Conservation (phyloP, 495 filamentous ascomycete species). For the Neurospora cerealis region DNA sequence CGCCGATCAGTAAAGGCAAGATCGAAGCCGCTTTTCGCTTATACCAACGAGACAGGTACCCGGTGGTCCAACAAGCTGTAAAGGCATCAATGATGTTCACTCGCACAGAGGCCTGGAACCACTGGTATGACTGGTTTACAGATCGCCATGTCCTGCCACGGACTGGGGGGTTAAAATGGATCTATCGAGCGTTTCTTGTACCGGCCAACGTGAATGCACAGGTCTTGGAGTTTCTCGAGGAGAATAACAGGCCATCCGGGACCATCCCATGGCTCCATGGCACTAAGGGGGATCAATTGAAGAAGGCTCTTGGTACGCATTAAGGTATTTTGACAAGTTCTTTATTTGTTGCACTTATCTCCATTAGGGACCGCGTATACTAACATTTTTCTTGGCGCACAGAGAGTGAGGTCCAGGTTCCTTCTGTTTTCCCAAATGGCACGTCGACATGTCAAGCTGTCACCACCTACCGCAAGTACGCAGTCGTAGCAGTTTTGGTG, state of each 20-base stretch:
- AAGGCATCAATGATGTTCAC: not conserved
- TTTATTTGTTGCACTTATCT: not conserved
- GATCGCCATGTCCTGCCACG: not conserved
- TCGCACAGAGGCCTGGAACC: not conserved
- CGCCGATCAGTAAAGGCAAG: not conserved
- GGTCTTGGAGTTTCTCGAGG: conserved; percentile 5
- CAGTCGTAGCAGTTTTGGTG: too few species aligned
- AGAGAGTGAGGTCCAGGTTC: not conserved
- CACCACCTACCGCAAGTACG: too few species aligned
- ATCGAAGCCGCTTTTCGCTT: not conserved
- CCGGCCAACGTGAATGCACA: not conserved
- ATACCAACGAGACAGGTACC: not conserved
- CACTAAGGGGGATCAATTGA: too few species aligned
- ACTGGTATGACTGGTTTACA: not conserved
- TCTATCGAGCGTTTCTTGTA: not conserved
- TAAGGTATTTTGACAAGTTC: not conserved
- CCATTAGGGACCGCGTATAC: not conserved
- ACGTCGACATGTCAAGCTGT: not conserved
- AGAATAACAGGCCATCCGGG: not conserved
- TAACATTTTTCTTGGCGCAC: not conserved
- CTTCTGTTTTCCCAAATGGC: not conserved
- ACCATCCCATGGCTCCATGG: not conserved
- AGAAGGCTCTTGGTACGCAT: not conserved
- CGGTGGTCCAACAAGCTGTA: not conserved
- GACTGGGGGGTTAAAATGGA: not conserved